phyloP scores from a whole-genome alignment of 805 yeast species.

The Komagataella ulmi region DNA sequence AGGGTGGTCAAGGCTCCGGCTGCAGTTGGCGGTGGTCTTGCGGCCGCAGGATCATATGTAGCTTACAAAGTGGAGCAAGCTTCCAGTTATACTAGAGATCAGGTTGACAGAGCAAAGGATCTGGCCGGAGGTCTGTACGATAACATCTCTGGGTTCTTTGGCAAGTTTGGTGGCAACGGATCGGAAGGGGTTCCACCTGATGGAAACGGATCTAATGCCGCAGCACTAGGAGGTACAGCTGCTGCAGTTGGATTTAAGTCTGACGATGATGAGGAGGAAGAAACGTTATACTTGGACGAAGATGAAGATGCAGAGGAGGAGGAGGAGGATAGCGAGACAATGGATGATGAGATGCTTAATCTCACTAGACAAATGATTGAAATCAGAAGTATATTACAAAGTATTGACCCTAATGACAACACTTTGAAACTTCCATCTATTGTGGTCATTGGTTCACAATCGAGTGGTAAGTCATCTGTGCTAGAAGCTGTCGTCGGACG shows the following conservation, averaged over 20 bases:
- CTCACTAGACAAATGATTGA: conserved; percentile 96
- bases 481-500: conserved; percentile 96
- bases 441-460: conserved; percentile 94
- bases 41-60: conserved; percentile 89
- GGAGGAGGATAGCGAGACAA: conserved; percentile 32
- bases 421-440: conserved; percentile 82
- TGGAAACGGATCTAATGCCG: conserved; percentile 16
- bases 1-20: conserved; percentile 57
- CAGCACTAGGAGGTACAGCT: conserved; percentile 45
- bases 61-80: conserved; percentile 90
- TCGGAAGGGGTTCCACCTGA: conserved; percentile 6
- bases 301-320: conserved; percentile 30
- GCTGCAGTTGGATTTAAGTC: conserved; percentile 24
- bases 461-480: conserved; percentile 94
- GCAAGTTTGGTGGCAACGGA: conserved; percentile 18
- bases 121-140: conserved; percentile 42
- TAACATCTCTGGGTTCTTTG: conserved; percentile 28
- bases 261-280: conserved; percentile 29
- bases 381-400: conserved; percentile 65
- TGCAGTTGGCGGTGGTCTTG: conserved; percentile 78
- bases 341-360: conserved; percentile 74
- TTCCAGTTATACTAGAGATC: conserved; percentile 53
- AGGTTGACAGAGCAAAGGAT: conserved; percentile 48
- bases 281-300: conserved; percentile 27
- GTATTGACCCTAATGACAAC: conserved; percentile 52